Evolutionary conservation across 306 rosid genomes (phyloP).

Genomic region (Vicia villosa): DNA sequence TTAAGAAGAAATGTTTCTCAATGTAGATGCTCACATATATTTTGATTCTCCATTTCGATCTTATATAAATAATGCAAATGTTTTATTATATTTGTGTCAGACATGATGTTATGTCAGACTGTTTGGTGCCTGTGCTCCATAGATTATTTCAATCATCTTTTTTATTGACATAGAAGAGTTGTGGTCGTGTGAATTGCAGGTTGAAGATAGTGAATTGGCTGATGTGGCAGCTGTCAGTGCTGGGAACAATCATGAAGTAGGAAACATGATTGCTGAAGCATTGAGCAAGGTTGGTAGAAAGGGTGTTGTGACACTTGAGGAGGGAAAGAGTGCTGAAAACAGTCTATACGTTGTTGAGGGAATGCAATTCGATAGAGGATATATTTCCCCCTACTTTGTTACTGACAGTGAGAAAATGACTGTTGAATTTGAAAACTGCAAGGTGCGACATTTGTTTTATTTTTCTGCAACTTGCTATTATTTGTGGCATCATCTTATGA

Average conservation of each 20-base stretch:
- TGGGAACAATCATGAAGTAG: slow-evolving; percentile 91
- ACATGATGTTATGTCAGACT: background rate
- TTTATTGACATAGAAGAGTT: slow-evolving; percentile 5
- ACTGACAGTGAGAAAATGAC: slow-evolving; percentile 98
- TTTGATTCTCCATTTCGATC: background rate
- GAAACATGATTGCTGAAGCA: slow-evolving; percentile 98
- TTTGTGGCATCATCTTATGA: background rate
- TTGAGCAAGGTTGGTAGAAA: slow-evolving; percentile 95
- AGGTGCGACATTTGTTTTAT: slow-evolving; percentile 48
- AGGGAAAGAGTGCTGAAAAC: slow-evolving; percentile 98
- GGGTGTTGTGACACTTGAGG: slow-evolving; percentile 99
- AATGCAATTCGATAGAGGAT: slow-evolving; percentile 98
- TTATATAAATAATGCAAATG: background rate
- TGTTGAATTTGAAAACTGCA: slow-evolving; percentile 91
- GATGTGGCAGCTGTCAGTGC: slow-evolving; percentile 99
- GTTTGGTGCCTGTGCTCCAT: background rate
- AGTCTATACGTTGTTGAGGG: slow-evolving; percentile 93
- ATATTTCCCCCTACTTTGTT: slow-evolving; percentile 93
- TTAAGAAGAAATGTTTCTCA: background rate
- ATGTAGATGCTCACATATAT: background rate
- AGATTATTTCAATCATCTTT: background rate
- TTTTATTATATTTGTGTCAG: background rate
- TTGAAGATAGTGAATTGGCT: slow-evolving; percentile 94
- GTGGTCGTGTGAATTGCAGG: slow-evolving; percentile 54
- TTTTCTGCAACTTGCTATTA: background rate